Evolutionary conservation across 1,139 yeast genomes (phyloP).

Genomic region (Saccharomyces hybrid): DNA sequence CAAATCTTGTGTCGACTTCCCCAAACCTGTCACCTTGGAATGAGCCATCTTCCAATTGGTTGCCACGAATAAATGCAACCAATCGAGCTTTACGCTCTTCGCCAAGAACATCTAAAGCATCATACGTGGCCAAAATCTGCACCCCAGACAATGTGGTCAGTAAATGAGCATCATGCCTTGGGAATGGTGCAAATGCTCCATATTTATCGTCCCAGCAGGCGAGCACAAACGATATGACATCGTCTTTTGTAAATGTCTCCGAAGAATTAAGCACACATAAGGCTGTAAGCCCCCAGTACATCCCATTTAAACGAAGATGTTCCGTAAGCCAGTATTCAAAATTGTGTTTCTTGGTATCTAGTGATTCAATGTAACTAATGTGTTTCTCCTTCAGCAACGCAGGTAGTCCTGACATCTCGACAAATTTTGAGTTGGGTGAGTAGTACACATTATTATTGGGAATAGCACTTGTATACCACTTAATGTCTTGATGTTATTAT

Average conservation of each 20-base stretch:
- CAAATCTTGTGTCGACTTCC: conserved; percentile 86
- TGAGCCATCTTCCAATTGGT: conserved; percentile 69
- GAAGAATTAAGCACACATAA: conserved; percentile 51
- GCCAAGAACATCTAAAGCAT: conserved; percentile 41
- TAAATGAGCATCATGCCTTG: conserved; percentile 85
- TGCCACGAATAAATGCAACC: conserved; percentile 42
- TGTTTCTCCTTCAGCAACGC: conserved; percentile 40
- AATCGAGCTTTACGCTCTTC: conserved; percentile 32
- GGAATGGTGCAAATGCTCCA: conserved; percentile 91
- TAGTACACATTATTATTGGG: neutral
- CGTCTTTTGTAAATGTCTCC: conserved; percentile 51
- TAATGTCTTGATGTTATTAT: neutral
- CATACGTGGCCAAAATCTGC: conserved; percentile 66
- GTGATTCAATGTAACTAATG: conserved; percentile 42
- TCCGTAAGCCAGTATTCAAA: conserved; percentile 86
- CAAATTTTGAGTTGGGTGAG: neutral
- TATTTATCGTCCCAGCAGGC: conserved; percentile 51
- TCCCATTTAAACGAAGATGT: conserved; percentile 81
- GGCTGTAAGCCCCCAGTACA: conserved; percentile 92
- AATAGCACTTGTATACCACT: neutral
- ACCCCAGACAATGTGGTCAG: conserved; percentile 79
- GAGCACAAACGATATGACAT: conserved; percentile 59
- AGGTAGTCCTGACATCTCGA: conserved; percentile 5
- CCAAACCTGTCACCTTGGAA: conserved; percentile 88
- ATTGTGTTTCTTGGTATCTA: conserved; percentile 46